Percentiles rank a stretch among this genome's conserved stretches.
Conservation (phyloP, 805 yeast genomes). For the Lipomyces starkeyi region DNA sequence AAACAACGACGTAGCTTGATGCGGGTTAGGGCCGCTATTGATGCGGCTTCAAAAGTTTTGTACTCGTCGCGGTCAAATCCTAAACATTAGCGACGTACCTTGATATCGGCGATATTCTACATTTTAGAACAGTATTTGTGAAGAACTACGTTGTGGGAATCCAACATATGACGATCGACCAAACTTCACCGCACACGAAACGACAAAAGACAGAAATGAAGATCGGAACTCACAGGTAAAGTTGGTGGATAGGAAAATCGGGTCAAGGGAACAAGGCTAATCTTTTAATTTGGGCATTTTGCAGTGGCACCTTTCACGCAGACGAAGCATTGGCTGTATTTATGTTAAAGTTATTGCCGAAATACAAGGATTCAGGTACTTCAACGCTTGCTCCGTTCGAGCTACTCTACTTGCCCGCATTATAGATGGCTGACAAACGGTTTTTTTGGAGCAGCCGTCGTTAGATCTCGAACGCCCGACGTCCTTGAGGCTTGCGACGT, state of each 20-base stretch:
- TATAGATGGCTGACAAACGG: not conserved
- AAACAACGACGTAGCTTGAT: too few relatives aligned
- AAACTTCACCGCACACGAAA: slow-evolving; percentile 17
- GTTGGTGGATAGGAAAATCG: too few relatives aligned
- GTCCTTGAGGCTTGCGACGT: slow-evolving; percentile 88
- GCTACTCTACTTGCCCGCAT: not conserved
- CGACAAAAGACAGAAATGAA: slow-evolving; percentile 28
- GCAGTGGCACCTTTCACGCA: slow-evolving; percentile 92
- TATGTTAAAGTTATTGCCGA: slow-evolving; percentile 75
- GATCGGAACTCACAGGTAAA: slow-evolving; percentile 37
- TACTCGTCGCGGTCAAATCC: too few relatives aligned
- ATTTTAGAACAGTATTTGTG: not conserved
- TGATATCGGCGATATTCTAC: too few relatives aligned
- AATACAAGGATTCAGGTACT: slow-evolving; percentile 60
- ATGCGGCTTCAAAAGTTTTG: too few relatives aligned
- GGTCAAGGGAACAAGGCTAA: not conserved
- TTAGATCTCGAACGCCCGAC: slow-evolving; percentile 82
- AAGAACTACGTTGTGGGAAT: too few relatives aligned
- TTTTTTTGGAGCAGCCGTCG: slow-evolving; percentile 50
- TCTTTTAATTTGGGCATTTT: not conserved
- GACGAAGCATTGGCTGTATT: slow-evolving; percentile 95
- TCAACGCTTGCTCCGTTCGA: not conserved
- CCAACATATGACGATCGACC: not conserved
- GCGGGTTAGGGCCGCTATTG: too few relatives aligned
- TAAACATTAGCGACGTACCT: too few relatives aligned